Evolutionary conservation across 225 moss, liverwort and hornwort genomes (phyloP).

Genomic region (Bryoerythrophyllum caledonicum): DNA sequence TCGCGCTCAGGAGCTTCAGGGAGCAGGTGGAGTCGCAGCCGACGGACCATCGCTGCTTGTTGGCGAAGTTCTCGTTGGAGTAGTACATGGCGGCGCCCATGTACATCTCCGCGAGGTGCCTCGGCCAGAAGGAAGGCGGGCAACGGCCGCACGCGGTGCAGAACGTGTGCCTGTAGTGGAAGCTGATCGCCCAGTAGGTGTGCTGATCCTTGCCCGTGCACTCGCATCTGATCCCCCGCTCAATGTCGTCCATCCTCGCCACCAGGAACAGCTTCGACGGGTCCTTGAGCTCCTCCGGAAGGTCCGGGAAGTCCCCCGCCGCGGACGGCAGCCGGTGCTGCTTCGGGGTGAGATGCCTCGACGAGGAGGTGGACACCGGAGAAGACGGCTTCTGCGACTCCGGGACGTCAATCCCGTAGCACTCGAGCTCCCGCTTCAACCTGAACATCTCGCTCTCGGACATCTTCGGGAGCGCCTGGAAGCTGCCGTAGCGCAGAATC

Average conservation of each 20-base stretch:
- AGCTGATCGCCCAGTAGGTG: constrained; percentile 66
- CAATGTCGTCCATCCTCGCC: constrained; percentile 51
- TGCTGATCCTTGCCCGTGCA: constrained; percentile 47
- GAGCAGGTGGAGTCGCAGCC: constrained; percentile 66
- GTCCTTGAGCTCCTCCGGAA: constrained; percentile 56
- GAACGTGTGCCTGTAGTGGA: constrained; percentile 62
- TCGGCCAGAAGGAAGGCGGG: constrained; percentile 39
- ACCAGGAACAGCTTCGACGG: constrained; percentile 58
- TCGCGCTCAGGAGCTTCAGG: constrained; percentile 47
- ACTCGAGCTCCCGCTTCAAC: constrained; percentile 62
- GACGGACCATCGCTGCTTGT: constrained; percentile 57
- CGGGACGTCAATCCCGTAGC: constrained; percentile 60
- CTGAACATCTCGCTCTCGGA: constrained; percentile 60
- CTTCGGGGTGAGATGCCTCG: too few species aligned
- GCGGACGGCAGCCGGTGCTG: constrained; percentile 1
- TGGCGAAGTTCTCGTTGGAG: constrained; percentile 42
- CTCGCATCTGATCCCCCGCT: constrained; percentile 45
- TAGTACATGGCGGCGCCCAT: constrained; percentile 68
- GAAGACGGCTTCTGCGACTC: constrained; percentile 31
- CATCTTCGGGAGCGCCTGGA: constrained; percentile 66
- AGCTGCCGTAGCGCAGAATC: constrained; percentile 59
- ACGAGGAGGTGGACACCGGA: constrained; percentile 19
- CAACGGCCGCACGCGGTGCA: constrained; percentile 65
- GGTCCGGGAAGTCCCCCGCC: constrained; percentile 44
- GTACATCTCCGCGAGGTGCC: constrained; percentile 61